Conservation (phyloP, 768 basidiomycete genomes). For the Mycena haematopus region DNA sequence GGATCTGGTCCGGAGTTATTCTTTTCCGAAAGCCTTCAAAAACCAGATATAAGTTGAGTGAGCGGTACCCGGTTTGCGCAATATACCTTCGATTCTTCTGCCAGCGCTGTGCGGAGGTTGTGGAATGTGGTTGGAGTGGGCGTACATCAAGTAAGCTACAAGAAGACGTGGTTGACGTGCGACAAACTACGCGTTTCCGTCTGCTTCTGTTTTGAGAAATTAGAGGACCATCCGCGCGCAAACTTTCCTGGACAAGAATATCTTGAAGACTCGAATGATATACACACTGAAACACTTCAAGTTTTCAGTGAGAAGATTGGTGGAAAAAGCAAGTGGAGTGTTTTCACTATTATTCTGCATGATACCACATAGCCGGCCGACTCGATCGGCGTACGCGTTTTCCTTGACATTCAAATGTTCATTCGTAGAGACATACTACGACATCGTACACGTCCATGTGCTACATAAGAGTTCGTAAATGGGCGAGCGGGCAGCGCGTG, state of each 20-base stretch:
- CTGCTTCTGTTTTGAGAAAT: not conserved
- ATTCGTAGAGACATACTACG: too few species aligned
- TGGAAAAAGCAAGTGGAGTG: too few species aligned
- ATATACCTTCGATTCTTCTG: slow-evolving; percentile 52
- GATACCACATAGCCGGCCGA: too few species aligned
- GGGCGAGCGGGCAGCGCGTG: slow-evolving; percentile 1
- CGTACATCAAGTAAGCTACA: slow-evolving; percentile 41
- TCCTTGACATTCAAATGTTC: too few species aligned
- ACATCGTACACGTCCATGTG: slow-evolving; percentile 8
- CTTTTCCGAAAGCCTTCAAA: slow-evolving; percentile 69
- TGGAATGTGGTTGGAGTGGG: slow-evolving; percentile 60
- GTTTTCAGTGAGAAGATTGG: too few species aligned
- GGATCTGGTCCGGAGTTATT: slow-evolving; percentile 89
- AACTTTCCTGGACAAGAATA: too few species aligned
- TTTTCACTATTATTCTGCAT: too few species aligned
- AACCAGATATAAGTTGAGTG: slow-evolving; percentile 21
- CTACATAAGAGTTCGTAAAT: slow-evolving; percentile 9
- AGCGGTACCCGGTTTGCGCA: not conserved
- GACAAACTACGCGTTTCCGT: slow-evolving; percentile 13
- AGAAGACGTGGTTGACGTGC: not conserved
- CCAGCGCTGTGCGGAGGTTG: slow-evolving; percentile 77
- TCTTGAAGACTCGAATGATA: too few species aligned
- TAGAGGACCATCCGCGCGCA: not conserved
- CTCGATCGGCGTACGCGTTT: too few species aligned
- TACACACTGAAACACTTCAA: too few species aligned